phyloP scores from a whole-genome alignment of 2,329 filamentous ascomycete species.

The Acrodontium crateriforme region DNA sequence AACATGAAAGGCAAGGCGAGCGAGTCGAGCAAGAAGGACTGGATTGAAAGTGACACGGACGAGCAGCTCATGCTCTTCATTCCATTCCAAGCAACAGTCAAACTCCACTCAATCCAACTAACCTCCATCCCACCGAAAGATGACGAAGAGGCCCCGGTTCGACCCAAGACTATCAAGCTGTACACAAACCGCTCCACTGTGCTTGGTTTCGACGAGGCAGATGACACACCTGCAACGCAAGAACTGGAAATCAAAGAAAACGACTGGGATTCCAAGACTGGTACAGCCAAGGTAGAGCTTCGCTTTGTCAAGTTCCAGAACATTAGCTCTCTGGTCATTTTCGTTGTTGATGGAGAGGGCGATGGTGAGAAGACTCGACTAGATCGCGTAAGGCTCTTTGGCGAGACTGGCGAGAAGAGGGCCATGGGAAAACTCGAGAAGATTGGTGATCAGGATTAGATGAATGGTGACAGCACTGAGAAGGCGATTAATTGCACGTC shows the following conservation, averaged over 20 bases:
- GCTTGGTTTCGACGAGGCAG: slow-evolving; percentile 88
- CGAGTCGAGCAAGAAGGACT: slow-evolving; percentile 49
- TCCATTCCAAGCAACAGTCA: slow-evolving; percentile 76
- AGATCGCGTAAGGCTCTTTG: slow-evolving; percentile 66
- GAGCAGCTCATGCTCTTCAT: slow-evolving; percentile 90
- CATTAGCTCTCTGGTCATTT: slow-evolving; percentile 72
- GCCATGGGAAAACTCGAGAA: slow-evolving; percentile 94
- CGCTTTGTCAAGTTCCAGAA: slow-evolving; percentile 98
- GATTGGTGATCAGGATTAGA: too few species aligned
- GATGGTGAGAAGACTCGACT: slow-evolving; percentile 75
- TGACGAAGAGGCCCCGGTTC: slow-evolving; percentile 62
- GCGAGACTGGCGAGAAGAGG: slow-evolving; percentile 80
- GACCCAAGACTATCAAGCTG: slow-evolving; percentile 70
- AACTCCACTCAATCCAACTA: slow-evolving; percentile 76
- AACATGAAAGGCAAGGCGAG: slow-evolving; percentile 39
- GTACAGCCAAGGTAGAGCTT: slow-evolving; percentile 43
- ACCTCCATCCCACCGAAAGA: slow-evolving; percentile 61
- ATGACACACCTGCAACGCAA: slow-evolving; percentile 71
- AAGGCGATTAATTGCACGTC: too few species aligned
- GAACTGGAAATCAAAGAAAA: slow-evolving; percentile 56
- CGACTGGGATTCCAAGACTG: slow-evolving; percentile 54
- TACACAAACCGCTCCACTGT: slow-evolving; percentile 84
- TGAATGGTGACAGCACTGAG: too few species aligned
- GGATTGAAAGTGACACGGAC: slow-evolving; percentile 92
- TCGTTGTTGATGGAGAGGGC: slow-evolving; percentile 69